Evolutionary conservation across 345 rosid genomes (phyloP).

Genomic region (Eucalyptus melliodora): DNA sequence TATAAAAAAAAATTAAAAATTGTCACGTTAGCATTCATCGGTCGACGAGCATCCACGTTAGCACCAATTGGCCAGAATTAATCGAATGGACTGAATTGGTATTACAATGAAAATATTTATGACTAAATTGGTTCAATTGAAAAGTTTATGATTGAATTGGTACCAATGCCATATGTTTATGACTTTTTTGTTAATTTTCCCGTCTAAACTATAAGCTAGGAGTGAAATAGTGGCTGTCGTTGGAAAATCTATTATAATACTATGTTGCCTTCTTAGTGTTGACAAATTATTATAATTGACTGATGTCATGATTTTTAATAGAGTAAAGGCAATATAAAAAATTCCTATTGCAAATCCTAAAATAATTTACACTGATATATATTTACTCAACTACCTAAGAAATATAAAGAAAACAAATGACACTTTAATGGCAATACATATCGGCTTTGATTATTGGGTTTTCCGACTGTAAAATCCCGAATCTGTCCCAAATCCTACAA

Average conservation of each 20-base stretch:
- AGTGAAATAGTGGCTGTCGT: neutral
- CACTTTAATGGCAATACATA: neutral
- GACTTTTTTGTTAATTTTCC: too few relatives aligned
- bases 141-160: accelerated
- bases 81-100: accelerated
- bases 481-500: neutral
- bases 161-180: accelerated
- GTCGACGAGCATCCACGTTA: accelerated
- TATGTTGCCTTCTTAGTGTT: accelerated
- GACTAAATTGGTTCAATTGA: accelerated
- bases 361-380: neutral
- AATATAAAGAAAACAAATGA: neutral
- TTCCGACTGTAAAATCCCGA: neutral
- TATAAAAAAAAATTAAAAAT: too few relatives aligned
- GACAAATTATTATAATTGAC: neutral
- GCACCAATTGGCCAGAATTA: accelerated
- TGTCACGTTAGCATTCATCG: accelerated
- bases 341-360: neutral
- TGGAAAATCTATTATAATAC: neutral
- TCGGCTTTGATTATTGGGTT: neutral
- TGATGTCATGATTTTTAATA: neutral
- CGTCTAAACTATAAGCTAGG: neutral
- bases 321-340: neutral
- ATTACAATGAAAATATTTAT: accelerated
- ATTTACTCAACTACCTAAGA: neutral